phyloP scores from a whole-genome alignment of 106 monocot genomes.

The Gastrodia elata region DNA sequence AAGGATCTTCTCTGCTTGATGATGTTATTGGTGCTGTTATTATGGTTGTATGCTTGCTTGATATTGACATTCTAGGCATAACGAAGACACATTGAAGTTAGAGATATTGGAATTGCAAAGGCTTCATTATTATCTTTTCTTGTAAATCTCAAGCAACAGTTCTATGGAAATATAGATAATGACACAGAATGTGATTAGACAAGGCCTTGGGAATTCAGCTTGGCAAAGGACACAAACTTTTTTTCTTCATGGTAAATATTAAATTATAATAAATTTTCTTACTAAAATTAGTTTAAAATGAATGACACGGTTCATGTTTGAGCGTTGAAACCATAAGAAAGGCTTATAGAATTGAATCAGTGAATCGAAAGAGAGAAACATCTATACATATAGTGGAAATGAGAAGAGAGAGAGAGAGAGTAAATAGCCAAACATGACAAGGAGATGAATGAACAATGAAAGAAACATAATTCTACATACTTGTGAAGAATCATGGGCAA shows the following conservation, averaged over 20 bases:
- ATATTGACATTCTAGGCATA: not conserved
- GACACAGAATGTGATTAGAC: not conserved
- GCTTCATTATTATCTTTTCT: not conserved
- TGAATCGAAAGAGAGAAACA: no score
- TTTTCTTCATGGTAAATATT: not conserved
- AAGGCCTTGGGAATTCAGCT: not conserved
- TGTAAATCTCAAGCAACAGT: not conserved
- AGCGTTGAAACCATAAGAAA: not conserved
- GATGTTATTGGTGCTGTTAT: not conserved
- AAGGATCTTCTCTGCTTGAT: no score
- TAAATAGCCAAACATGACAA: no score
- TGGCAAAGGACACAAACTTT: not conserved
- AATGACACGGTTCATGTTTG: not conserved
- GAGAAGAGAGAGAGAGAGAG: no score
- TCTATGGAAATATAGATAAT: not conserved
- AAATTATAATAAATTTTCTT: not conserved
- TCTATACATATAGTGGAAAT: no score
- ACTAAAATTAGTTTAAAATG: not conserved
- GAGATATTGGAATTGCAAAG: not conserved
- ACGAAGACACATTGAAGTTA: not conserved
- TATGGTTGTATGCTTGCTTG: not conserved
- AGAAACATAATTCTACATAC: no score
- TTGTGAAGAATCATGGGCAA: no score
- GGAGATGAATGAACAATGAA: no score
- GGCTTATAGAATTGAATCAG: no score